Evolutionary conservation across 2,329 filamentous ascomycete species (phyloP), one percentile per base, ranked within the genome.

Genomic region (Colletotrichum sidae): DNA sequence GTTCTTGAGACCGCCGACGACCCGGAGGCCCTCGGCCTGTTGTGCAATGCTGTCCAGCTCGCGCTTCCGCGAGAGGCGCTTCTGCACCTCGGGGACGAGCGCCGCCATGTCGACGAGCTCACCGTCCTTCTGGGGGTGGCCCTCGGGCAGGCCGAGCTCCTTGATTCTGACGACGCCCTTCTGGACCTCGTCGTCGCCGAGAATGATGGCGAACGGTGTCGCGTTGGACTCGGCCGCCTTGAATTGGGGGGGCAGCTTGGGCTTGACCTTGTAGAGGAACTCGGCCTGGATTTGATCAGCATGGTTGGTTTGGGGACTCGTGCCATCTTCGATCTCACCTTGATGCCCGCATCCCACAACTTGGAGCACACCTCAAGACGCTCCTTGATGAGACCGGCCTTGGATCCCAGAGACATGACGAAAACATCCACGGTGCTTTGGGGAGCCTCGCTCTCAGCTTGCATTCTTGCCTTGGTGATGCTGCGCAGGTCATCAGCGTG

Each of bases 391-490:
- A 96, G 83, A 50, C 93, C 93, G 13, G 86, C 92, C 79, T 94
- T 95, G 57, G 92, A 92, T 58, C 93, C 94, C 74, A 97, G 94
- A 0, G 94, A 94, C 94, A 98, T 98, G 73, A 98, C 91, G 78
- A 89, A 97, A 50, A 94, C 94, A 74, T 98, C 94, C 3, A 94
- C 90, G 71, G 73, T 90, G 93, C 69, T 85, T 84, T 68, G 92
- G 3, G 65, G 56, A 2, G 67, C 80, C 37, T 79, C 78, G 59
- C 81, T 85, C 72, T 88, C 86, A 62, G 85, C 86, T 67, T 87
- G 88, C 76, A 93, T 85, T 53, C 90, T 86, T 11, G 92, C 90
- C 78, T 97, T 94, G 69, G 91, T 93, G 74, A 97, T 94, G 71
- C 92, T 93, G 17, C n/a, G 17, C 25, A 2, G 6, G 8, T 39